Evolutionary conservation across 2,329 filamentous ascomycete genomes (phyloP).

Genomic region (Scortechinia acanthostroma): DNA sequence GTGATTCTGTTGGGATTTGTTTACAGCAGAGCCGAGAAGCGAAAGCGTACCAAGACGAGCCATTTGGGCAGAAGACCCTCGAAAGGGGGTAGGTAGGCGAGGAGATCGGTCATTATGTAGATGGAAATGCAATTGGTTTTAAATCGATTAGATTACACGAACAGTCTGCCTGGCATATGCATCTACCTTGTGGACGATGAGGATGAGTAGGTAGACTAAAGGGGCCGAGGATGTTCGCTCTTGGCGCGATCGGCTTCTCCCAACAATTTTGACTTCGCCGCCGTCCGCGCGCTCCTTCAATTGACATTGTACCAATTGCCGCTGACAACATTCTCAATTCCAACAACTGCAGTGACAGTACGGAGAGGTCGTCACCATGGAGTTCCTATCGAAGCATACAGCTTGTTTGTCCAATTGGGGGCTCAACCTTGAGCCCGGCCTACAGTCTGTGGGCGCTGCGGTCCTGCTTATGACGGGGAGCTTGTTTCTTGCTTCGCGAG

Average conservation of each 20-base stretch:
- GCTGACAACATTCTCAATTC: too few species aligned
- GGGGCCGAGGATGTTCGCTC: background rate
- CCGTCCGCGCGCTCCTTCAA: background rate
- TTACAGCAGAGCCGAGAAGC: too few species aligned
- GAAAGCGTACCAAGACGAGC: background rate
- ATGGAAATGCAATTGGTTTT: too few species aligned
- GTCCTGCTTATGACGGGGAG: constrained; percentile 38
- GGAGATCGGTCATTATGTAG: background rate
- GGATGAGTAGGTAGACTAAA: background rate
- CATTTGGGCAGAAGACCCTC: constrained; percentile 2
- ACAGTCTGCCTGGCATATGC: too few species aligned
- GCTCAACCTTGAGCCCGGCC: constrained; percentile 20
- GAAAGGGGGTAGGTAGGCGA: background rate
- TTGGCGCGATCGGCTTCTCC: background rate
- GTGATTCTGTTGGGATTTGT: background rate
- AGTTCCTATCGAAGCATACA: constrained; percentile 16
- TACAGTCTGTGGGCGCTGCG: constrained; percentile 21
- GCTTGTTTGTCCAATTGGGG: constrained; percentile 21
- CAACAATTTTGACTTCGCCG: background rate
- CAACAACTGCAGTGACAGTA: too few species aligned
- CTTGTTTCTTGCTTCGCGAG: constrained; percentile 45
- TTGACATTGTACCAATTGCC: constrained; percentile 4
- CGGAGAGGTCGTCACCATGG: too few species aligned
- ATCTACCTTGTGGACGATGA: too few species aligned
- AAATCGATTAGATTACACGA: too few species aligned